Percentiles rank a stretch among this genome's conserved stretches.
Evolutionary conservation across 768 basidiomycete genomes (phyloP).

Genomic region (Podaxis carcinomalis): DNA sequence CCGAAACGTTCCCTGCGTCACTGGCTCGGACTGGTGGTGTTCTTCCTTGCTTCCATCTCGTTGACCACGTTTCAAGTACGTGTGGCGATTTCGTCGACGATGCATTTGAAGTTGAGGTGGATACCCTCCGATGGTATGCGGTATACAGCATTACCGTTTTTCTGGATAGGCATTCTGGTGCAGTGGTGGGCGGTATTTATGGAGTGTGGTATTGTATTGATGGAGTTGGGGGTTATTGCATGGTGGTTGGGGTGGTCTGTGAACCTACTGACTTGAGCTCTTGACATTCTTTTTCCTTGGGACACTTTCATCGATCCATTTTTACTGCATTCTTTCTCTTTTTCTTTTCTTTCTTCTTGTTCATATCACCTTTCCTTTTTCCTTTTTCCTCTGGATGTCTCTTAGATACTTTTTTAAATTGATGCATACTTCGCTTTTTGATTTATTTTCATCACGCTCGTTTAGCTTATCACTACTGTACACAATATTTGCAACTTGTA

Average conservation of each 20-base stretch:
- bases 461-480: slow-evolving; percentile 6
- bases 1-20: slow-evolving; percentile 65
- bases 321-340: neutral
- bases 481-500: slow-evolving; percentile 5
- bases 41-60: slow-evolving; percentile 43
- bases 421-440: neutral
- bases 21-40: slow-evolving; percentile 57
- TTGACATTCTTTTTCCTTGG: neutral
- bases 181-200: slow-evolving; percentile 65
- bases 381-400: too few species aligned
- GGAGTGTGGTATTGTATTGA: slow-evolving; percentile 52
- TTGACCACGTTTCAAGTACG: slow-evolving; percentile 53
- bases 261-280: slow-evolving; percentile 36
- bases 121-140: slow-evolving; percentile 60
- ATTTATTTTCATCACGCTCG: neutral
- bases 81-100: slow-evolving; percentile 50
- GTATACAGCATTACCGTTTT: slow-evolving; percentile 59
- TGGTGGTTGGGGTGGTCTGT: slow-evolving; percentile 81
- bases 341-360: neutral
- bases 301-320: neutral
- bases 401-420: neutral
- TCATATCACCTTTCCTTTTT: neutral
- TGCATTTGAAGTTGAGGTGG: slow-evolving; percentile 51
- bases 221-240: slow-evolving; percentile 51
- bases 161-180: slow-evolving; percentile 58